phyloP scores from a whole-genome alignment of 2,329 filamentous ascomycete species.

The Aspergillus sp. region DNA sequence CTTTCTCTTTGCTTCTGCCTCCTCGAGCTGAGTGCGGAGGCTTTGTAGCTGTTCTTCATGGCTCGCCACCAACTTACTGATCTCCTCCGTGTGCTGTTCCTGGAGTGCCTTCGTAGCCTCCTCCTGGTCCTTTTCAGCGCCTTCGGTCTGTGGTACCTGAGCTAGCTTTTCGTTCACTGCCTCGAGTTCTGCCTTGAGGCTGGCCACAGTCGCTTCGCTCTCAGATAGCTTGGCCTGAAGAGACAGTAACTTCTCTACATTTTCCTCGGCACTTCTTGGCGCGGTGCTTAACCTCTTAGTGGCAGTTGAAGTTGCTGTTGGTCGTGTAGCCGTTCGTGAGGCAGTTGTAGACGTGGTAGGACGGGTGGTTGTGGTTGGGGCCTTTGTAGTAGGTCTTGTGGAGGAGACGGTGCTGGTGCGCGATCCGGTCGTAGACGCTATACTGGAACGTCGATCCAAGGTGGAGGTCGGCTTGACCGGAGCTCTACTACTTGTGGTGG shows the following conservation, averaged over 20 bases:
- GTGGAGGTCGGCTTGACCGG: constrained; percentile 40
- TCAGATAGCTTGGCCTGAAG: constrained; percentile 43
- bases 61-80: constrained; percentile 36
- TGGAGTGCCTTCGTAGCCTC: constrained; percentile 31
- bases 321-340: constrained; percentile 25
- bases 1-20: constrained; percentile 42
- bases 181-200: constrained; percentile 40
- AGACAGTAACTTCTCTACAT: constrained; percentile 39
- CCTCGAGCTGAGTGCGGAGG: constrained; percentile 39
- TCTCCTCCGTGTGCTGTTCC: constrained; percentile 38
- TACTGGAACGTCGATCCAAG: constrained; percentile 44
- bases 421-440: constrained; percentile 35
- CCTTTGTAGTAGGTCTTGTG: constrained; percentile 30
- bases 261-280: constrained; percentile 33
- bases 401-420: constrained; percentile 31
- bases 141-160: constrained; percentile 33
- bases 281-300: constrained; percentile 45
- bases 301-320: constrained; percentile 19
- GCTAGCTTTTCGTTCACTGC: constrained; percentile 41
- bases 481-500: constrained; percentile 37
- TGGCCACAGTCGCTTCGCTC: constrained; percentile 40
- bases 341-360: constrained; percentile 30
- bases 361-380: constrained; percentile 32
- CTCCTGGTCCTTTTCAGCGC: constrained; percentile 27
- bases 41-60: constrained; percentile 40